phyloP scores from a whole-genome alignment of 331 rosid genomes.

The Cucumis variabilis region DNA sequence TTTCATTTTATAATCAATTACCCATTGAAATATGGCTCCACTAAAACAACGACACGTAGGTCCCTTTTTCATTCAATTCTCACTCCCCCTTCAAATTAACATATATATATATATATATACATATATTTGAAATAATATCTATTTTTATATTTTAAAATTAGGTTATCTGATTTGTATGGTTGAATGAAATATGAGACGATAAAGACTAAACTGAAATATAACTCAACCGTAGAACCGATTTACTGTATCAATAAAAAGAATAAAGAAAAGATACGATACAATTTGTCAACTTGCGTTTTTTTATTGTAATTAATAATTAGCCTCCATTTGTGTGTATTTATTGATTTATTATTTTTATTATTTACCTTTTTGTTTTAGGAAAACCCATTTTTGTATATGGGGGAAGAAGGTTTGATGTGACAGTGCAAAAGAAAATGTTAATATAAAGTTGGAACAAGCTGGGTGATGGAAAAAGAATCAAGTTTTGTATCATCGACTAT shows the following conservation, averaged over 20 bases:
- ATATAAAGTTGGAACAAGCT: background rate
- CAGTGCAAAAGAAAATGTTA: background rate
- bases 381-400: background rate
- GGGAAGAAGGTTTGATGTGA: background rate
- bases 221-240: too few relatives aligned
- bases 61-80: background rate
- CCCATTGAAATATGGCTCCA: constrained; percentile 3
- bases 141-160: too few relatives aligned
- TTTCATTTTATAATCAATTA: background rate
- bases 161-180: too few relatives aligned
- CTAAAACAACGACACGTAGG: background rate
- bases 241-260: too few relatives aligned
- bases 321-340: background rate
- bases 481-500: background rate
- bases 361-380: background rate
- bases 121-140: too few relatives aligned
- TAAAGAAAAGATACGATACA: background rate
- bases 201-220: too few relatives aligned
- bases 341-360: too few relatives aligned
- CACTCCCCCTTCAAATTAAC: background rate
- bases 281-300: background rate
- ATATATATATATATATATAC: background rate
- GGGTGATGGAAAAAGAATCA: background rate
- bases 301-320: too few relatives aligned
- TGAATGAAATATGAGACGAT: too few relatives aligned